Evolutionary conservation across 257 asterid genomes (phyloP).

Genomic region (Nicotiana benthamiana): DNA sequence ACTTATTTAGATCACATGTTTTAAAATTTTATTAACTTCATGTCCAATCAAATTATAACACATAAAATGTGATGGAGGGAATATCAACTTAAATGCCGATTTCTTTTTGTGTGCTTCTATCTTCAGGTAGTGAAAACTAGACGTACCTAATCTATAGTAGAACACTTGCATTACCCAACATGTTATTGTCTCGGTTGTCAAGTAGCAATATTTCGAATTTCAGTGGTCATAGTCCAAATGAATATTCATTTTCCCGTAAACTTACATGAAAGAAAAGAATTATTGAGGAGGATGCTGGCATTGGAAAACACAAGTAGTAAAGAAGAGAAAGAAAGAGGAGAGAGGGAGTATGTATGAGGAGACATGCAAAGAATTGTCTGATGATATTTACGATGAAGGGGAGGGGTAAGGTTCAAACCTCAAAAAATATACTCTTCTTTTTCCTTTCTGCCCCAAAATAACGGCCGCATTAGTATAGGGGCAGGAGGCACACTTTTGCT

Average conservation of each 20-base stretch:
- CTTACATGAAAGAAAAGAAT: neutral
- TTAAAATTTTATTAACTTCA: no score
- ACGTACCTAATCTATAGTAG: neutral
- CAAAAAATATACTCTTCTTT: conserved; percentile 14
- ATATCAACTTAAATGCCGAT: neutral
- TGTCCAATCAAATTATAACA: no score
- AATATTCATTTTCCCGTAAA: neutral
- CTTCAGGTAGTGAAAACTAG: neutral
- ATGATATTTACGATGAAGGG: conserved; percentile 40
- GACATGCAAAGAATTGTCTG: conserved; percentile 25
- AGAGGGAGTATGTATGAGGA: neutral
- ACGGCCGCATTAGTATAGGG: conserved; percentile 36
- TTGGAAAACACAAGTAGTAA: neutral
- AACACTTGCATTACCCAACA: neutral
- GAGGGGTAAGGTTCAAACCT: conserved; percentile 21
- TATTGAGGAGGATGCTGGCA: neutral
- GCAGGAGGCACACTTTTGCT: neutral
- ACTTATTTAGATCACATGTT: no score
- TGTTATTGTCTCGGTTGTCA: neutral
- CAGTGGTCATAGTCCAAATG: neutral
- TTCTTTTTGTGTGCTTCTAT: neutral
- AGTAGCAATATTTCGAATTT: neutral
- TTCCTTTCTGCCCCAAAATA: conserved; percentile 19
- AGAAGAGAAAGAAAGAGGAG: neutral
- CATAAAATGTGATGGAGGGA: no score